Conservation (phyloP, 371 early-diverging fungal species). For the Capniomyces stellatus region DNA sequence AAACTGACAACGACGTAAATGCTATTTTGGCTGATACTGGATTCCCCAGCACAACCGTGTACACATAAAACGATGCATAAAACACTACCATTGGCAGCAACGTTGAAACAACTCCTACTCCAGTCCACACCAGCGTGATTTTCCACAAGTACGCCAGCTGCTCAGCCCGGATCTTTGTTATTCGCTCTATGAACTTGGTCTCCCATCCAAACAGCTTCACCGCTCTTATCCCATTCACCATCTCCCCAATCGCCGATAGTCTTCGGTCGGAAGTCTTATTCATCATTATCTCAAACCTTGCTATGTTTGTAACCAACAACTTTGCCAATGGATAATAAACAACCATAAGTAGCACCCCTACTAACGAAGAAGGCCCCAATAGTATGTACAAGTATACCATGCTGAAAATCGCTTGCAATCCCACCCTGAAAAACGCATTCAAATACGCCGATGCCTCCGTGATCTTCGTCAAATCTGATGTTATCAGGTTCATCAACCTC, state of each 20-base stretch:
- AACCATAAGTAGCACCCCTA: constrained; percentile 39
- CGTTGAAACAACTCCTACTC: neutral
- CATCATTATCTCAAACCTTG: constrained; percentile 32
- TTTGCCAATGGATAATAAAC: constrained; percentile 44
- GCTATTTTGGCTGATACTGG: constrained; percentile 39
- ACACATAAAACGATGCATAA: constrained; percentile 40
- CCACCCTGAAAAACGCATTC: constrained; percentile 30
- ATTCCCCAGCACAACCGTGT: constrained; percentile 39
- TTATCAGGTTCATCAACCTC: constrained; percentile 65
- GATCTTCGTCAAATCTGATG: constrained; percentile 60
- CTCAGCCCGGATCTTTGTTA: constrained; percentile 15
- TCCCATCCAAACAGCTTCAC: constrained; percentile 75
- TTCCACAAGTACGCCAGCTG: constrained; percentile 25
- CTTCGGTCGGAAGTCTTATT: constrained; percentile 35
- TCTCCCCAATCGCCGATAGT: constrained; percentile 37
- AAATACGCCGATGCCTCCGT: constrained; percentile 34
- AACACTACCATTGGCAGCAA: constrained; percentile 36
- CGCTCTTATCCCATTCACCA: constrained; percentile 50
- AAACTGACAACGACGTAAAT: constrained; percentile 42
- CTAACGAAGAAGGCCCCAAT: constrained; percentile 42
- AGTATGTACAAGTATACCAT: constrained; percentile 38
- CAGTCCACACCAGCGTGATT: constrained; percentile 22
- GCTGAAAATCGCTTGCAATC: constrained; percentile 37
- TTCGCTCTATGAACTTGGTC: constrained; percentile 30
- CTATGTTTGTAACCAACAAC: constrained; percentile 29